Base-by-base conservation (phyloP, 352 stramenopile species). In the Globisporangium emineosum region DNA sequence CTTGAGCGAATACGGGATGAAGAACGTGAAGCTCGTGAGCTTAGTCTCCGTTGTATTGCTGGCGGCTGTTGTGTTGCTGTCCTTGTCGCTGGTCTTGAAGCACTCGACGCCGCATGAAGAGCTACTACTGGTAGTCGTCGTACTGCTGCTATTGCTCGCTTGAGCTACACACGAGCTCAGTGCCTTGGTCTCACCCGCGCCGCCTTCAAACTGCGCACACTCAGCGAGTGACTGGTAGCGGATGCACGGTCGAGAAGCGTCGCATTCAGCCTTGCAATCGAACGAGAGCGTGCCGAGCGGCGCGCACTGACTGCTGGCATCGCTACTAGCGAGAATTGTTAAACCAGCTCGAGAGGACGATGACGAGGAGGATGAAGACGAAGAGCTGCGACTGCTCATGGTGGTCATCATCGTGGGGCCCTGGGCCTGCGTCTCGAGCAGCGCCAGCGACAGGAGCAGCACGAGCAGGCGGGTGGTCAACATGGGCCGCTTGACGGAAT, bases 241-340 rank as follows among this genome's bases (percentile, higher is more conserved):
- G 7, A 67, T 57, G 19, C 62, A 67, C 30, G 62, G 62, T 2
- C 55, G 42, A 5, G 19, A 15, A 3, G 23, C n/a, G 12, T 13
- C 55, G 23, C 62, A 67, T 13, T 62, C 35, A 9, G 1, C 19
- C 42, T 30, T 23, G 30, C 62, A 67, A 17, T 54, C 53, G 54
- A 67, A 67, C 42, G 62, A 62, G 53, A 67, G 62, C 23, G 62
- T 67, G 45, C 40, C 57, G 25, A 67, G 30, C 23, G 53, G 53
- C 30, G 54, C 32, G 45, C 62, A 67, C 15, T 58, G 47, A 27
- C 27, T 57, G 19, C 29, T 45, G 45, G 7, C 27, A 17, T 29
- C 35, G 33, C 25, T 30, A 15, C 13, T 47, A 47, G 40, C 40
- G 40, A 47, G 40, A 45, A 5, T 47, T 47, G 40, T 47, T 47